Evolutionary conservation across 768 basidiomycete species (phyloP).

Genomic region (Baorangia bicolor): DNA sequence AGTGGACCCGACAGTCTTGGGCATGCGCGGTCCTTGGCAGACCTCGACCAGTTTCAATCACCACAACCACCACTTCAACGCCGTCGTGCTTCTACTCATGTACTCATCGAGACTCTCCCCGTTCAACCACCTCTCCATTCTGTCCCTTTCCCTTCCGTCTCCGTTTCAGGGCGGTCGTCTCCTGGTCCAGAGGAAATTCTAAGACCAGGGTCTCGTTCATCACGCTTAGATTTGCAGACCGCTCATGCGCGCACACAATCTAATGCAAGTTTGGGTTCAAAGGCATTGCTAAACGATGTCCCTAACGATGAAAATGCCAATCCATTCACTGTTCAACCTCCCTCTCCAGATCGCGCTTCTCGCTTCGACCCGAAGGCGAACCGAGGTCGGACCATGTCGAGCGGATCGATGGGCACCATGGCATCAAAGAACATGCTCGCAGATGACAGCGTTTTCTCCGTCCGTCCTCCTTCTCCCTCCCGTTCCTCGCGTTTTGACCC

Average conservation of each 20-base stretch:
- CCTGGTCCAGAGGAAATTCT: conserved; percentile 41
- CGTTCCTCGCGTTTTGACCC: conserved; percentile 78
- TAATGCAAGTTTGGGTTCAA: conserved; percentile 50
- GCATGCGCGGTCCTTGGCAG: conserved; percentile 62
- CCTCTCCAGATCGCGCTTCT: conserved; percentile 40
- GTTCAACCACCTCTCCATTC: conserved; percentile 43
- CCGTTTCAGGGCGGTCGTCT: conserved; percentile 47
- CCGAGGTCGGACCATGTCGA: conserved; percentile 41
- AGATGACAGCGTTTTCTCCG: conserved; percentile 64
- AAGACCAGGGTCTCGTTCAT: conserved; percentile 35
- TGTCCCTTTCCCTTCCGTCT: conserved; percentile 65
- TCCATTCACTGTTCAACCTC: conserved; percentile 36
- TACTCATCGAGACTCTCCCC: conserved; percentile 43
- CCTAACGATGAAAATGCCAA: conserved; percentile 35
- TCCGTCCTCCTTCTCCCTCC: conserved; percentile 60
- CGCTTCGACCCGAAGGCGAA: conserved; percentile 44
- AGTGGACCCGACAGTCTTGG: conserved; percentile 25
- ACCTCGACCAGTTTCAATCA: conserved; percentile 47
- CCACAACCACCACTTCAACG: conserved; percentile 42
- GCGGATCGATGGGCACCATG: conserved; percentile 45
- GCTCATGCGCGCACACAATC: conserved; percentile 50
- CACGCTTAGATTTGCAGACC: conserved; percentile 32
- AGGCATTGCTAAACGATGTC: conserved; percentile 39
- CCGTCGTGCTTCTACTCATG: conserved; percentile 52
- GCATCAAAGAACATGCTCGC: conserved; percentile 34